These are phyloP conservation scores for Strobilomyces dryophilus DNA, from an alignment of 768 basidiomycete genomes.

Conservation along the genomic window DNA sequence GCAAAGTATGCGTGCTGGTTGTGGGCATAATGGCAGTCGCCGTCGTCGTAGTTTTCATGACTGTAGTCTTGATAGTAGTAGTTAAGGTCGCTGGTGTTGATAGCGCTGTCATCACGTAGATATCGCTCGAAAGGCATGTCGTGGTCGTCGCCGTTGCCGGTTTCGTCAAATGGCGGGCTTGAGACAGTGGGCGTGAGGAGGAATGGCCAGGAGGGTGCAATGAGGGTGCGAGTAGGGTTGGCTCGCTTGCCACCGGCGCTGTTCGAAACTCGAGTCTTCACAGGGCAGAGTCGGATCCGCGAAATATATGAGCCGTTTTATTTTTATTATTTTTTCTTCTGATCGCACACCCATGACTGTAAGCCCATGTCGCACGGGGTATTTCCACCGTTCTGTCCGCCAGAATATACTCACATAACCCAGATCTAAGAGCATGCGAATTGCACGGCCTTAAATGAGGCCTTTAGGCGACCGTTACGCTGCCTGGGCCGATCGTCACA, in stretches of 20 bases:
- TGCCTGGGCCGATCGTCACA: constrained; percentile 22
- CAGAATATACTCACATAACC: constrained; percentile 1
- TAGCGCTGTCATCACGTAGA: constrained; percentile 24
- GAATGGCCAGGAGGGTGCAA: too few species aligned
- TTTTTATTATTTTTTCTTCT: constrained; percentile 1
- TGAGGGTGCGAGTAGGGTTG: not conserved
- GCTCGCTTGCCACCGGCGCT: not conserved
- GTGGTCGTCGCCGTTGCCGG: constrained; percentile 4
- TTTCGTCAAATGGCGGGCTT: not conserved
- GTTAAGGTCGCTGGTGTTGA: constrained; percentile 3
- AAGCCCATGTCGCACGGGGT: constrained; percentile 5
- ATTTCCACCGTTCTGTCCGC: not conserved
- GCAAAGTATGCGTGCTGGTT: not conserved
- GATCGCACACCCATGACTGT: constrained; percentile 2
- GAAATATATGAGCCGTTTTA: constrained; percentile 8
- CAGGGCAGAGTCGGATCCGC: not conserved
- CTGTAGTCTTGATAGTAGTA: constrained; percentile 14
- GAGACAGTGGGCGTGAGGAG: too few species aligned
- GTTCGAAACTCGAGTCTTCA: not conserved
- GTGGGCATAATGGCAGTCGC: constrained; percentile 7
- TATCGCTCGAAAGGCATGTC: constrained; percentile 43
- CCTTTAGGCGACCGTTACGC: constrained; percentile 18
- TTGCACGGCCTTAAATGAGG: constrained; percentile 10
- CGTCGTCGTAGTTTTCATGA: constrained; percentile 5
- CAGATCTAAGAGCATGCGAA: constrained; percentile 14